Conservation (phyloP, 1,284 basidiomycete species). For the Ganoderma multipileum region DNA sequence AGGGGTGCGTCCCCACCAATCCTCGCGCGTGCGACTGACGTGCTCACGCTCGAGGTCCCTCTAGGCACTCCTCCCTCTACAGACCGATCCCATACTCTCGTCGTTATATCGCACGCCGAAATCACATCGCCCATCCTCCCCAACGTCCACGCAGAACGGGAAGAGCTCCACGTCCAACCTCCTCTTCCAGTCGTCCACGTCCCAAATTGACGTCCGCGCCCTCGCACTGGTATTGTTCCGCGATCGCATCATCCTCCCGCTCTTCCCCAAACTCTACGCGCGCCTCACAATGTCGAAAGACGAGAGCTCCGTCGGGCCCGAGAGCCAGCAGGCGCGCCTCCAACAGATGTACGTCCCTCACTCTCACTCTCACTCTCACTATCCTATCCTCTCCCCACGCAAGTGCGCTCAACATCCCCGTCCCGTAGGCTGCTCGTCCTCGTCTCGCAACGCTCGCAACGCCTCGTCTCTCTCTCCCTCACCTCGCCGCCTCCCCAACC, state of each 20-base stretch:
- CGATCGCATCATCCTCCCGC: conserved; percentile 76
- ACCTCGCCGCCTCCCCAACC: conserved; percentile 59
- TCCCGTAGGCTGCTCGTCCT: conserved; percentile 80
- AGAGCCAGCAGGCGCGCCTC: conserved; percentile 65
- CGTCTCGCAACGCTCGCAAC: conserved; percentile 65
- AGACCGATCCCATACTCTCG: conserved; percentile 74
- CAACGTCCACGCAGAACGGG: conserved; percentile 57
- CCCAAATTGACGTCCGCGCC: conserved; percentile 79
- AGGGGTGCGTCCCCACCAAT: conserved; percentile 59
- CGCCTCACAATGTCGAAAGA: conserved; percentile 59
- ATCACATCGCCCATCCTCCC: conserved; percentile 57
- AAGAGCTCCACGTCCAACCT: conserved; percentile 46
- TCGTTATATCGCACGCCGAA: conserved; percentile 72
- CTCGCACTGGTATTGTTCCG: conserved; percentile 84
- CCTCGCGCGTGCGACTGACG: not conserved
- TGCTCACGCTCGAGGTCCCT: not conserved
- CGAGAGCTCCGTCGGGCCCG: conserved; percentile 54
- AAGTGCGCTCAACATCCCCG: too few relatives aligned
- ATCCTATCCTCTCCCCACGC: not conserved
- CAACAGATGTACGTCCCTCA: conserved; percentile 70
- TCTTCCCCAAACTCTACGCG: conserved; percentile 60
- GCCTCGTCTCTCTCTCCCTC: conserved; percentile 58
- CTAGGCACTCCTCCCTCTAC: conserved; percentile 77
- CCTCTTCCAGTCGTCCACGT: conserved; percentile 33
- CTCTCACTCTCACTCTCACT: too few relatives aligned